Conservation (phyloP, 257 asterid genomes). For the Salvia rosmarinus region DNA sequence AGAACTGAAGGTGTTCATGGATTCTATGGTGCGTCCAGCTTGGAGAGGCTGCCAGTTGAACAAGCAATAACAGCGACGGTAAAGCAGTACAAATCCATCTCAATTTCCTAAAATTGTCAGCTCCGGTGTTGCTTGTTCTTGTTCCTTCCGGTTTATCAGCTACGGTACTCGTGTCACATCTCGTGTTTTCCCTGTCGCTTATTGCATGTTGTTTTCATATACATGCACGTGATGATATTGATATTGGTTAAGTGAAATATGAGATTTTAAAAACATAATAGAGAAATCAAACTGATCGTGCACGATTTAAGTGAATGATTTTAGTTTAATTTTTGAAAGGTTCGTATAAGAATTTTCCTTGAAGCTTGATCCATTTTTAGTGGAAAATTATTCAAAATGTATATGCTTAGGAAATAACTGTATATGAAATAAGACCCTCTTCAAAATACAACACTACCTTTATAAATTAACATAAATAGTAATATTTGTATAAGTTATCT, state of each 20-base stretch:
- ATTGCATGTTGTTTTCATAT: neutral
- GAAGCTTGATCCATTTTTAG: too few species aligned
- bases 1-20: slow-evolving; percentile 91
- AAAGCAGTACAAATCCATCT: slow-evolving; percentile 76
- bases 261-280: neutral
- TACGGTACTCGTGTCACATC: neutral
- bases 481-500: too few species aligned
- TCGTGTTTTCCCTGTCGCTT: neutral
- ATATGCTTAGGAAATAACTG: too few species aligned
- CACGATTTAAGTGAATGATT: neutral
- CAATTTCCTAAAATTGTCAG: slow-evolving; percentile 40
- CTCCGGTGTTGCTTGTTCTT: neutral
- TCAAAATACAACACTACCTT: too few species aligned
- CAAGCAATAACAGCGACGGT: slow-evolving; percentile 81
- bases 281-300: neutral
- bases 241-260: too few species aligned
- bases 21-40: slow-evolving; percentile 93
- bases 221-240: neutral
- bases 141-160: neutral
- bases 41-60: slow-evolving; percentile 98
- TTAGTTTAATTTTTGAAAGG: neutral
- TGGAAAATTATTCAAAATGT: too few species aligned
- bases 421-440: too few species aligned
- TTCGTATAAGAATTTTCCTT: too few species aligned
- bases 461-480: neutral